Evolutionary conservation across 2,329 filamentous ascomycete genomes (phyloP).

Genomic region (Neonectria neomacrospora): DNA sequence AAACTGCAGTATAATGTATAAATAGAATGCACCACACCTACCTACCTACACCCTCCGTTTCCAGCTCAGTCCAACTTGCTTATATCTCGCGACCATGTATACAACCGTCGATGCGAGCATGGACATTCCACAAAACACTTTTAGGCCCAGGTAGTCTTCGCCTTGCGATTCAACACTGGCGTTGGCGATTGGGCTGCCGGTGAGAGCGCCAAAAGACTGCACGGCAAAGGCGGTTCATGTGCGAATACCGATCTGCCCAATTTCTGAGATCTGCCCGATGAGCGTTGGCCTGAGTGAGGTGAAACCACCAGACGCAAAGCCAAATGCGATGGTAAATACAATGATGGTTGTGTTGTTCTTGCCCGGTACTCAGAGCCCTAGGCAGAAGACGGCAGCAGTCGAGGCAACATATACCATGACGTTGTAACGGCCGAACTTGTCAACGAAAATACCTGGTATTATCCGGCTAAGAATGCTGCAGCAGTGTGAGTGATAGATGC

Average conservation of each 20-base stretch:
- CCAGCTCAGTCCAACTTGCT: background rate
- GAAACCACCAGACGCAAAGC: background rate
- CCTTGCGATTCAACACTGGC: constrained; percentile 2
- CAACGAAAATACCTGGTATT: background rate
- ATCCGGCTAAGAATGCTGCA: background rate
- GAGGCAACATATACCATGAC: background rate
- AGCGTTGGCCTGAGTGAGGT: background rate
- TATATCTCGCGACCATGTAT: background rate
- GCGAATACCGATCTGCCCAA: constrained; percentile 10
- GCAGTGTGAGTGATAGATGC: background rate
- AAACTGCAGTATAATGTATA: background rate
- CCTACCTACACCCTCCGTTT: background rate
- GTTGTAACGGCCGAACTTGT: background rate
- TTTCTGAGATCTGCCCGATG: background rate
- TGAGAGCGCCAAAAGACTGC: constrained; percentile 5
- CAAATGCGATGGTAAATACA: background rate
- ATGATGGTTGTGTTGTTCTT: background rate
- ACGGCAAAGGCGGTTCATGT: constrained; percentile 3
- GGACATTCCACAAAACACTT: constrained; percentile 4
- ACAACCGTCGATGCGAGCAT: background rate
- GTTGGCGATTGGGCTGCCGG: constrained; percentile 6
- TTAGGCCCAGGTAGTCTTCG: constrained; percentile 4
- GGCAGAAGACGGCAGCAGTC: background rate
- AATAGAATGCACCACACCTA: background rate
- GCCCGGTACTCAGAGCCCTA: background rate